phyloP scores from a whole-genome alignment of 1,284 basidiomycete species.

The Ustilago sp. region DNA sequence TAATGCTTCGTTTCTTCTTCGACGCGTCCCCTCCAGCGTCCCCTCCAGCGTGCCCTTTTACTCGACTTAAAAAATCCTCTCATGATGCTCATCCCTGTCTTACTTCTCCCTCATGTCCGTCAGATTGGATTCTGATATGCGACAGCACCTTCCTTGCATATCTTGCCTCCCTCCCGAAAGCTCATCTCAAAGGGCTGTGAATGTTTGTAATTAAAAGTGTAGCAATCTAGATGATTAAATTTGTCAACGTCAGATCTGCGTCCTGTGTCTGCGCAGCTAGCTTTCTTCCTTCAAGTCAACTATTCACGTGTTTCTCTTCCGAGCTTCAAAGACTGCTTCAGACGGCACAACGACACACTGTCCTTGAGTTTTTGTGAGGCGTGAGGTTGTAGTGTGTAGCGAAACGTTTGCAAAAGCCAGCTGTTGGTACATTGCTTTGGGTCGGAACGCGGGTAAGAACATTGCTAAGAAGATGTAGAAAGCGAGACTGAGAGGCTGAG shows the following conservation, averaged over 20 bases:
- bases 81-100: background rate
- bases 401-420: conserved; percentile 13
- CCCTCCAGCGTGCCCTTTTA: background rate
- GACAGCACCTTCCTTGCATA: background rate
- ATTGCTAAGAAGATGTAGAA: background rate
- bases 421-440: conserved; percentile 36
- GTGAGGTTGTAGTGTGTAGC: conserved; percentile 5
- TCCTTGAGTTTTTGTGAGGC: background rate
- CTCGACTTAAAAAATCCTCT: background rate
- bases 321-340: background rate
- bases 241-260: background rate
- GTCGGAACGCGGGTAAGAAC: background rate
- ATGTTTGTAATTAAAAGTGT: background rate
- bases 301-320: background rate
- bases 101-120: background rate
- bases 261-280: background rate
- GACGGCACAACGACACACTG: background rate
- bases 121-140: background rate
- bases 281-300: background rate
- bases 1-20: background rate
- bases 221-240: background rate
- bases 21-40: background rate
- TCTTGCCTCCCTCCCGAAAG: background rate
- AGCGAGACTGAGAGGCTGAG: too few species aligned
- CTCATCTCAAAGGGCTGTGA: background rate